A percentile compares a stretch with the other conserved stretches of the same genome.
phyloP scores from a whole-genome alignment of 805 yeast genomes.

The Barnettozyma vustinii region DNA sequence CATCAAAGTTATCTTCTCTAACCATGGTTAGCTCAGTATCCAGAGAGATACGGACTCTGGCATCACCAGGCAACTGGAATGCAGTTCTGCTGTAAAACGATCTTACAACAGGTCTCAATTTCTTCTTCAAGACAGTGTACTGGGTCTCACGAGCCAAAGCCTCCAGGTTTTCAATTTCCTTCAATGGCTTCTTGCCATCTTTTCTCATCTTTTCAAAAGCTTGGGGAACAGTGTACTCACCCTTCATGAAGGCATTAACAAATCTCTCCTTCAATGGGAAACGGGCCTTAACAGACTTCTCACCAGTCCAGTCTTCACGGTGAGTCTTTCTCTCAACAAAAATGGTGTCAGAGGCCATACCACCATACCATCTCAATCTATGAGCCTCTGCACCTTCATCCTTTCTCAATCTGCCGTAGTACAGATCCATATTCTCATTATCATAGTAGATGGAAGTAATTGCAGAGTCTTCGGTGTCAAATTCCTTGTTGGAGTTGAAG shows the following conservation, averaged over 20 bases:
- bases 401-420: conserved; percentile 90
- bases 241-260: conserved; percentile 78
- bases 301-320: conserved; percentile 99
- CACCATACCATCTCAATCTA: conserved; percentile 98
- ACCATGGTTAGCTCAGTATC: conserved; percentile 98
- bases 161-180: conserved; percentile 89
- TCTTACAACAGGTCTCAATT: conserved; percentile 89
- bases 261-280: conserved; percentile 88
- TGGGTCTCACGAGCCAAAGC: conserved; percentile 91
- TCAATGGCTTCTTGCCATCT: conserved; percentile 81
- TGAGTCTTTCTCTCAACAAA: conserved; percentile 98
- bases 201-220: conserved; percentile 89
- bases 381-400: conserved; percentile 99
- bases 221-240: conserved; percentile 80
- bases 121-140: conserved; percentile 78
- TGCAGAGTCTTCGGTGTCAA: conserved; percentile 90
- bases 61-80: conserved; percentile 98
- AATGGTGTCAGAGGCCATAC: conserved; percentile 87
- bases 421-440: conserved; percentile 81
- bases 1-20: conserved; percentile 96
- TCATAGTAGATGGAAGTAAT: conserved; percentile 96
- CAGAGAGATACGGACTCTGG: conserved; percentile 95
- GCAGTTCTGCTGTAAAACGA: conserved; percentile 98
- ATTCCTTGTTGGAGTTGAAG: conserved; percentile 93
- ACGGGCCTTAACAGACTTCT: conserved; percentile 97